Evolutionary conservation across 202 grass and related monocot genomes (phyloP).

Genomic region (Schoenoplectus triqueter): DNA sequence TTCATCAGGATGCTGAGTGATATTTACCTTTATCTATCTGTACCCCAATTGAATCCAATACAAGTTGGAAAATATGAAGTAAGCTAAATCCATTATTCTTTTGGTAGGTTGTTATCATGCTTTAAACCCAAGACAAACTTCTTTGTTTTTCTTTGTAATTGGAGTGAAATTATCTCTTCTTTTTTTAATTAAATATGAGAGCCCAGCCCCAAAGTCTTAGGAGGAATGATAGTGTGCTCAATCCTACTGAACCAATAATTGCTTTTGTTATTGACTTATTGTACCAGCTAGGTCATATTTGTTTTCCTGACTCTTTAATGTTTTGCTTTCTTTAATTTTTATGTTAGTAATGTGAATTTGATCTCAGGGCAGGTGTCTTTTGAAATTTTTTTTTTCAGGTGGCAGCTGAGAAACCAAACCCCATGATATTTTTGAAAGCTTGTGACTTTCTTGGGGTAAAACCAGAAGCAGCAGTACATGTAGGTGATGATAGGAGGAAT

Average conservation of each 20-base stretch:
- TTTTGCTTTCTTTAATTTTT: constrained; percentile 9
- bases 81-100: not conserved
- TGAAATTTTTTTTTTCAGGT: constrained; percentile 48
- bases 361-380: not conserved
- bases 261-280: not conserved
- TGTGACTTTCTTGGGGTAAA: constrained; percentile 80
- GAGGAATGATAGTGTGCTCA: constrained; percentile 3
- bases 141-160: not conserved
- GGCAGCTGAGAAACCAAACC: constrained; percentile 92
- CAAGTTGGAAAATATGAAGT: too few relatives aligned
- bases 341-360: not conserved
- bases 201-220: not conserved
- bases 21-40: constrained; percentile 18
- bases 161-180: not conserved
- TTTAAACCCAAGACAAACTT: not conserved
- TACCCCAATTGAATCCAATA: not conserved
- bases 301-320: not conserved
- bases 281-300: not conserved
- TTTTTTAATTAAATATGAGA: not conserved
- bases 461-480: constrained; percentile 89
- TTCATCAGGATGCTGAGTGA: not conserved
- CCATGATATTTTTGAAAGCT: constrained; percentile 95
- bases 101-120: constrained; percentile 11
- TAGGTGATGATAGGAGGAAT: constrained; percentile 94
- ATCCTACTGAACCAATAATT: not conserved